Evolutionary conservation across 768 basidiomycete genomes (phyloP), one percentile per base, ranked within the genome.

Genomic region (Boletus pseudo-olivaceus): DNA sequence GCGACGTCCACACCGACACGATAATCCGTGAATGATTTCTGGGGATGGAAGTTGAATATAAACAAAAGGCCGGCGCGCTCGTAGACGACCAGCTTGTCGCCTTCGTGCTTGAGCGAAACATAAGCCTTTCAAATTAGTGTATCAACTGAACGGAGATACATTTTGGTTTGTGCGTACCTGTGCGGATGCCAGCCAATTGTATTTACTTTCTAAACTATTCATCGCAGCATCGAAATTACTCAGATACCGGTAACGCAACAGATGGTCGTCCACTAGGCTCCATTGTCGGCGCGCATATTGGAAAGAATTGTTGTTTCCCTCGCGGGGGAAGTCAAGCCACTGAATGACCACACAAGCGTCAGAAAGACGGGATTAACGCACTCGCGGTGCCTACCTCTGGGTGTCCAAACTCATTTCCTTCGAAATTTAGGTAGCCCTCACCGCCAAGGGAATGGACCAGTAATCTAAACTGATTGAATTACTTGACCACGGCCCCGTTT

Each of bases 291-390:
- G 87, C 20, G 97, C 95, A 67, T 99, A 90, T 61, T 97, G 90
- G 82, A 94, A 99, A 12, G 94, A 97, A 72, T 93, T 91, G 68
- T 83, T 81, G 67, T 99, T 99, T 19, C 97, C 97, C 62, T 84
- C 91, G 30, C 97, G 89, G 39, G 97, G 97, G 75, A 99, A 99
- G 72, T 99, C 97, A 63, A 99, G 92, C 97, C 97, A 99, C 85
- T 93, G 46, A 15, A 51, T n/a, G 41, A 10, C 19, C 37, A 46
- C 5, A 26, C 39, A 20, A 7, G 47, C 20, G 33, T 58, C 32
- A 42, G 26, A 41, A 40, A 27, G 43, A 27, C 1, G 17, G 29
- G 14, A 38, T 41, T 4, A 38, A 43, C 19, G 19, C 26, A 17
- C 47, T 43, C 33, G 27, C 3, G 20, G 44, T 20, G 67, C 76